Base-by-base conservation (phyloP, 2,329 filamentous ascomycete genomes). In the Hymenoscyphus scutula region DNA sequence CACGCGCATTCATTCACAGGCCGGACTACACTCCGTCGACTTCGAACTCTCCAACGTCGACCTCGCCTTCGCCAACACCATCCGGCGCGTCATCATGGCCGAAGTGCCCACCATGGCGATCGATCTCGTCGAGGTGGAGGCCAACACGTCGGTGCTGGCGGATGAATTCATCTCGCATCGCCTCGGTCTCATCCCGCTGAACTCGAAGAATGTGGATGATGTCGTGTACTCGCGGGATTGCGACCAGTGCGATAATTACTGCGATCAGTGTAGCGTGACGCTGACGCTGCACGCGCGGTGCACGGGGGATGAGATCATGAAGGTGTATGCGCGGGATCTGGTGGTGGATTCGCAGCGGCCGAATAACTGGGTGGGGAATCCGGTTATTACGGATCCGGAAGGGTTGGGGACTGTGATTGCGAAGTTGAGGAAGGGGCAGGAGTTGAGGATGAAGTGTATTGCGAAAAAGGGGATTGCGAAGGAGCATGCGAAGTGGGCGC, bases 391-490 rank as follows among this genome's bases (percentile, higher is more conserved):
- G 53, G 94, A 99, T 74, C 84, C 89, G 0, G 90, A 94, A 58
- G 88, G 88, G 11, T 85, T 90, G 62, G 95, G 95, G 1, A 86
- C 89, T 53, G 82, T 98, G 69, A 94, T 99, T 68, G 91, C 90
- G 72, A 98, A 98, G 81, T 80, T 99, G 74, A 84, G 94, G 63
- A 89, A 89, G 73, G 92, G 90, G 2, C 95, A 99, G 78, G 92
- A 97, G 77, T 80, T 99, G 64, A 89, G 92, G 75, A 85, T 99
- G 73, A 90, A 86, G 65, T 98, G 94, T 74, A 90, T 97, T 68
- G 95, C 94, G 58, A 97, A 97, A 82, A 98, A 98, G 82, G 95
- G 95, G 1, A 98, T 98, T 68, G 93, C 94, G 41, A 99, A 99
- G 81, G 95, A 99, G 76, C 95, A 99, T 77, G 91, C 95, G 10